Evolutionary conservation across 2,329 filamentous ascomycete genomes (phyloP).

Genomic region (Penicillium sp.): DNA sequence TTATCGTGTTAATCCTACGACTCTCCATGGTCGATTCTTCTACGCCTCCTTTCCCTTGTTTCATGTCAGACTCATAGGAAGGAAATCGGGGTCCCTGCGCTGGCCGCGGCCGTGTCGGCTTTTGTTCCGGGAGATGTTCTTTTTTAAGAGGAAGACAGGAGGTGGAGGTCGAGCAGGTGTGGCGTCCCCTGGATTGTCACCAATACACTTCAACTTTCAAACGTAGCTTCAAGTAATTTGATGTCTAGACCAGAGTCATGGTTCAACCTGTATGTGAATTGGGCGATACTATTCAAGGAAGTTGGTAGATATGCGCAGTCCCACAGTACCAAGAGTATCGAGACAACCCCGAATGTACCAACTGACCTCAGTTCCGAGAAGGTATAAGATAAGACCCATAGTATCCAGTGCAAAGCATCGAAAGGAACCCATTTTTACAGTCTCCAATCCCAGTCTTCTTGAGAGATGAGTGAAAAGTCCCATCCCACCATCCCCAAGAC

Average conservation of each 20-base stretch:
- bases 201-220: background rate
- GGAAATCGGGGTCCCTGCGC: too few species aligned
- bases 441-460: background rate
- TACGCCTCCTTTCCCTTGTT: background rate
- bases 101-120: too few species aligned
- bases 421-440: background rate
- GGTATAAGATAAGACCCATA: background rate
- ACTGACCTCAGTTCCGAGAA: background rate
- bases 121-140: too few species aligned
- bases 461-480: background rate
- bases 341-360: background rate
- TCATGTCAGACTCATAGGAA: background rate
- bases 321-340: background rate
- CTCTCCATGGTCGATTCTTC: background rate
- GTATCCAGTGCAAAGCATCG: background rate
- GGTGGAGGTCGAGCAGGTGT: too few species aligned
- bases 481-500: background rate
- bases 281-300: background rate
- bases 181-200: too few species aligned
- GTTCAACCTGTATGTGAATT: background rate
- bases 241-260: background rate
- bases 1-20: background rate
- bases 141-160: too few species aligned
- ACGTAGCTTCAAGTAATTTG: background rate
- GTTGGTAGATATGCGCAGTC: background rate